phyloP scores from a whole-genome alignment of 1,139 yeast species.

The Sugiyamaella neomexicana region DNA sequence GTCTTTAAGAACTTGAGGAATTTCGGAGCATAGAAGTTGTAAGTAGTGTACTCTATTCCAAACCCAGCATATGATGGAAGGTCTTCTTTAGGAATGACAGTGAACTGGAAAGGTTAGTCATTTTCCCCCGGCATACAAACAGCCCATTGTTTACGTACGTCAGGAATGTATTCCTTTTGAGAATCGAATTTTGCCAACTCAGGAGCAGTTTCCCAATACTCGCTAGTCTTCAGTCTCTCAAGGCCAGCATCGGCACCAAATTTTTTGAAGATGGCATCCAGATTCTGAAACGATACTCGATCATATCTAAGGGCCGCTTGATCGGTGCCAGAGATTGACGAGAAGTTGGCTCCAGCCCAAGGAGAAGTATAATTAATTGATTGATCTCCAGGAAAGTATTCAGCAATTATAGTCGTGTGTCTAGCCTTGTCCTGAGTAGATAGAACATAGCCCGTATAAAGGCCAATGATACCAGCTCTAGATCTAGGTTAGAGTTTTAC shows the following conservation, averaged over 20 bases:
- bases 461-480: conserved; percentile 70
- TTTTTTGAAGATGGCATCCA: conserved; percentile 46
- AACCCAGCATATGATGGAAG: conserved; percentile 52
- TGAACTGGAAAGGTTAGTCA: conserved; percentile 9
- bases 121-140: no score
- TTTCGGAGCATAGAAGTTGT: conserved; percentile 68
- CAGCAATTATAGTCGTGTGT: conserved; percentile 60
- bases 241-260: conserved; percentile 62
- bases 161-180: conserved; percentile 24
- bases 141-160: conserved; percentile 24
- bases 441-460: conserved; percentile 58
- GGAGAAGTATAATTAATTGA: conserved; percentile 72
- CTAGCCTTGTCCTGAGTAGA: conserved; percentile 48
- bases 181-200: conserved; percentile 20
- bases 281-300: conserved; percentile 53
- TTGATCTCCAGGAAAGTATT: conserved; percentile 71
- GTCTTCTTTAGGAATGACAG: conserved; percentile 30
- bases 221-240: conserved; percentile 53
- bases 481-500: not conserved
- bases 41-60: conserved; percentile 57
- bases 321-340: conserved; percentile 63
- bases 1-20: conserved; percentile 50
- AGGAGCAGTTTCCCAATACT: conserved; percentile 50
- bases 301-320: conserved; percentile 54
- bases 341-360: conserved; percentile 63